Conservation (phyloP, 176 grass and related monocot genomes). For the Cocos nucifera region DNA sequence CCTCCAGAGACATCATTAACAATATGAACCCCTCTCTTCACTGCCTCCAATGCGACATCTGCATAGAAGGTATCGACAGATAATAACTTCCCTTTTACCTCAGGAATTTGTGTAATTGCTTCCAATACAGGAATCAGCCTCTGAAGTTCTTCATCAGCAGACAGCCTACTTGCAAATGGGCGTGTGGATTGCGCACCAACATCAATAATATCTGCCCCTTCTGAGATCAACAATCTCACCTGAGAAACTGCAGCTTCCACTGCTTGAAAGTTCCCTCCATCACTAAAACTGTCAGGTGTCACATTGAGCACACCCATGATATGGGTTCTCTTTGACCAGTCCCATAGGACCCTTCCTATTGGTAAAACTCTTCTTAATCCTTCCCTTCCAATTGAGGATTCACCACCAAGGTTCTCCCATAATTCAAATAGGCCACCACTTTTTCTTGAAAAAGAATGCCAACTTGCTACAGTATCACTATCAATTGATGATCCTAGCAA, state of each 20-base stretch:
- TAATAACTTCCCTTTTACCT: conserved; percentile 60
- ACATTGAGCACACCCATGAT: conserved; percentile 89
- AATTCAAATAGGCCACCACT: conserved; percentile 48
- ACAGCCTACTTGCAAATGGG: conserved; percentile 56
- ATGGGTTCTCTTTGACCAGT: conserved; percentile 62
- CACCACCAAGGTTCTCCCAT: conserved; percentile 70
- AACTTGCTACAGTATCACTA: conserved; percentile 37
- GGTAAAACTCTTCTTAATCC: conserved; percentile 65
- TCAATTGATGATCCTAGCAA: conserved; percentile 46
- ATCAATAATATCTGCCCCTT: conserved; percentile 90
- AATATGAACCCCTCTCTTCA: conserved; percentile 63
- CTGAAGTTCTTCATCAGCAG: conserved; percentile 60
- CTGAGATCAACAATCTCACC: conserved; percentile 49
- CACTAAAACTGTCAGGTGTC: conserved; percentile 85
- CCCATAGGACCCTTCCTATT: conserved; percentile 34
- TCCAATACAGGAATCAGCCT: conserved; percentile 72
- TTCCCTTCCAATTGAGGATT: conserved; percentile 62
- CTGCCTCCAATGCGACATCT: conserved; percentile 65
- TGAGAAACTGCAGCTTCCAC: conserved; percentile 48
- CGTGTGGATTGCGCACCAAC: conserved; percentile 89
- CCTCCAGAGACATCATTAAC: conserved; percentile 86
- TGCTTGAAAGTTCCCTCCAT: conserved; percentile 70
- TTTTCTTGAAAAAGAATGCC: conserved; percentile 58
- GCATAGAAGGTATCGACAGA: conserved; percentile 83
- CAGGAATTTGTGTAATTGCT: conserved; percentile 40